These are phyloP conservation scores for Collybia sordida DNA, from an alignment of 768 basidiomycete species.

Conservation along the genomic window DNA sequence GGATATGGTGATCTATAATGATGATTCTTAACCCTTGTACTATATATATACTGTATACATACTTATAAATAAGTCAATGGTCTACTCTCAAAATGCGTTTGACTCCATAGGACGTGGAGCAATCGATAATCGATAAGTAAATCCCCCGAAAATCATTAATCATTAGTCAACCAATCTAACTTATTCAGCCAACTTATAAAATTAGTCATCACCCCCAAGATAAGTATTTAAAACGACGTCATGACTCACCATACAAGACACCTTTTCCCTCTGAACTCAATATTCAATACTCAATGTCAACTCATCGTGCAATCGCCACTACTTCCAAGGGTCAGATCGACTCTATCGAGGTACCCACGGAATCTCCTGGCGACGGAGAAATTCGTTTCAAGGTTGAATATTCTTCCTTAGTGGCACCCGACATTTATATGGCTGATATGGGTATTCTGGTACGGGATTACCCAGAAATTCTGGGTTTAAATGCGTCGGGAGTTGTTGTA, in stretches of 20 bases:
- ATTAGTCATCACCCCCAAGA: not conserved
- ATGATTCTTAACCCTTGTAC: too few species aligned
- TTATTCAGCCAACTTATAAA: too few species aligned
- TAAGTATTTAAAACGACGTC: not conserved
- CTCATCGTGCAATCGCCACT: slow-evolving; percentile 41
- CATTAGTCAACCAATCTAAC: too few species aligned
- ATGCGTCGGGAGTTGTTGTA: slow-evolving; percentile 30
- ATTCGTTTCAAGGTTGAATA: slow-evolving; percentile 36
- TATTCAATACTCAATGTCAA: slow-evolving; percentile 22
- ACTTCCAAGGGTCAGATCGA: slow-evolving; percentile 32
- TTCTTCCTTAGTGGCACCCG: slow-evolving; percentile 31
- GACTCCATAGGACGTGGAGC: too few species aligned
- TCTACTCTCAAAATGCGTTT: too few species aligned
- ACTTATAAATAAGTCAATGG: too few species aligned
- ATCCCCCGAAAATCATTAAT: too few species aligned
- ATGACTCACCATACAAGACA: not conserved
- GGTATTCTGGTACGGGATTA: slow-evolving; percentile 23
- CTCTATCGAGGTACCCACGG: slow-evolving; percentile 27
- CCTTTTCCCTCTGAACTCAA: not conserved
- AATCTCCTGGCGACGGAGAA: slow-evolving; percentile 25
- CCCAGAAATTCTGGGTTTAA: slow-evolving; percentile 34
- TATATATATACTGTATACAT: too few species aligned
- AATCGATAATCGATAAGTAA: too few species aligned
- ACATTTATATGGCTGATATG: slow-evolving; percentile 30
- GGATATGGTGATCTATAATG: too few species aligned